Evolutionary conservation across 306 rosid genomes (phyloP).

Genomic region (Oemleria cerasiformis): DNA sequence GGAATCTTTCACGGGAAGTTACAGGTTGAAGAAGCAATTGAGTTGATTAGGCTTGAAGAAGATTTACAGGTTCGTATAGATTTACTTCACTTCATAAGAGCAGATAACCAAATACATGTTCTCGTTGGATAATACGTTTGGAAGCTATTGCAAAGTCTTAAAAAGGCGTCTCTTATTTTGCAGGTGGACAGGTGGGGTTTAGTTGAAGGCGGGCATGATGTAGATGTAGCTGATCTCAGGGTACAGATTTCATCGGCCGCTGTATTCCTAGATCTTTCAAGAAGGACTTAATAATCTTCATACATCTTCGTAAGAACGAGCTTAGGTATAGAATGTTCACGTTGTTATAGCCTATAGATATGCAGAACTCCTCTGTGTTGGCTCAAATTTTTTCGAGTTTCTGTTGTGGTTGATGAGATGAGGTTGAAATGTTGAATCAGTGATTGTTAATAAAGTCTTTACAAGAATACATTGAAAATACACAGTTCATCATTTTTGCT

Average conservation of each 20-base stretch:
- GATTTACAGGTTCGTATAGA: conserved; percentile 68
- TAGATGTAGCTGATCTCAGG: conserved; percentile 81
- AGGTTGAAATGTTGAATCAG: not conserved
- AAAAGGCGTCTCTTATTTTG: conserved; percentile 1
- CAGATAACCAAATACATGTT: not conserved
- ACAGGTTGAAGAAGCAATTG: conserved; percentile 79
- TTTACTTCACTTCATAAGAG: not conserved
- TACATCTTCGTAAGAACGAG: conserved; percentile 25
- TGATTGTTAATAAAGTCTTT: conserved; percentile 2
- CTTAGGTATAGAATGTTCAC: conserved; percentile 7
- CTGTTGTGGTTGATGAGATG: conserved; percentile 26
- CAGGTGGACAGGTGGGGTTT: conserved; percentile 93
- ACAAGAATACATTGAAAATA: not conserved
- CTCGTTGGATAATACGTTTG: not conserved
- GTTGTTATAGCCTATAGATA: conserved; percentile 30
- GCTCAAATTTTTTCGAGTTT: conserved; percentile 6
- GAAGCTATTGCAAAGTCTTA: not conserved
- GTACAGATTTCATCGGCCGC: conserved; percentile 79
- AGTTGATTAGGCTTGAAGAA: conserved; percentile 86
- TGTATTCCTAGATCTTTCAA: conserved; percentile 78
- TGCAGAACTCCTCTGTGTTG: conserved; percentile 20
- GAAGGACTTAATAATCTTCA: conserved; percentile 37
- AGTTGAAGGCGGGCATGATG: conserved; percentile 98
- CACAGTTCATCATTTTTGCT: not conserved
- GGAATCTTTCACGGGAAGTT: conserved; percentile 56